Evolutionary conservation across 164 flowering plant genomes (phyloP), one percentile per base, ranked within the genome.

Genomic region (Umbellularia californica): DNA sequence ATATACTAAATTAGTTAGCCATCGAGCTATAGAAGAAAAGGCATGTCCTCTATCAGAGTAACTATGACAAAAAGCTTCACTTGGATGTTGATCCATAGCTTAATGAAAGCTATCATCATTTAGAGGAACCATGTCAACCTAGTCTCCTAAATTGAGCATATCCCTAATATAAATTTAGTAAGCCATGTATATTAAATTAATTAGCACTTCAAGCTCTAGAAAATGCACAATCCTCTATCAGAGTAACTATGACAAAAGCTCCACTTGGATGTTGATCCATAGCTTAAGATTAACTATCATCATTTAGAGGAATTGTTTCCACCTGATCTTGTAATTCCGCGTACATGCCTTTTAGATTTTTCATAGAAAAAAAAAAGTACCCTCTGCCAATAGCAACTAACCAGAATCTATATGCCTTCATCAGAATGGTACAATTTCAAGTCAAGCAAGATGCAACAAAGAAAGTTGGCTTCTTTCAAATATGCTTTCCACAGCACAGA

Each of bases 181-280:
- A 55, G n/a, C n/a, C 12, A 3, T 5, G n/a, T 3, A 55, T 55
- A 14, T 1, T 3, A 17, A 17, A 55, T 15, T 55, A 55, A 15
- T 55, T 67, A 19, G 67, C 13, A 10, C 67, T 64, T 11, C 7
- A 24, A 64, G 67, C 27, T 64, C 14, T 12, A 24, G 28, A 24
- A 24, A 64, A 64, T 20, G 23, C 70, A 77, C 63, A 65, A 5
- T n/a, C 11, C 74, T 72, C 84, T 69, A 75, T 83, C 86, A 83
- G 83, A 55, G 86, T 83, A 82, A 85, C 86, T 81, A 83, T 80
- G 86, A 83, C 85, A 67, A 70, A 72, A 78, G 77, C 84, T 67
- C 78, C 83, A 78, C 35, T 25, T 69, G 76, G 77, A 51, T 24
- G 24, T 75, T 58, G 15, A 55, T 79, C 82, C 82, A 77, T 81